Percentiles rank a stretch among this genome's conserved stretches.
phyloP scores from a whole-genome alignment of 116 monocot genomes.

The Trichopus zeylanicus region DNA sequence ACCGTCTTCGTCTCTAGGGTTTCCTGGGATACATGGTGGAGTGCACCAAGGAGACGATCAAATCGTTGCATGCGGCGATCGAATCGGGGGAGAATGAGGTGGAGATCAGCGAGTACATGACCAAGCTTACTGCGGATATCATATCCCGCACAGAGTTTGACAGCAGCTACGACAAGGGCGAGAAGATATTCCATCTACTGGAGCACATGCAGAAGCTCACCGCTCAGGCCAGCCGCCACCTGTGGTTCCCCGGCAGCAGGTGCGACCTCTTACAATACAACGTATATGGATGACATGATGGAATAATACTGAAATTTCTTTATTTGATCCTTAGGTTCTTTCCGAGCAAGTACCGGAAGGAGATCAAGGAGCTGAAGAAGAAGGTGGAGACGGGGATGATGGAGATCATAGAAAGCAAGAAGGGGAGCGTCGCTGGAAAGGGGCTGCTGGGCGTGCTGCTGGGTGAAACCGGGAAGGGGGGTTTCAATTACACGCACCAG shows the following conservation, averaged over 20 bases:
- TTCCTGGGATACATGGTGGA: constrained; percentile 74
- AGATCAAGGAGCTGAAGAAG: constrained; percentile 61
- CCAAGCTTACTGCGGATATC: constrained; percentile 66
- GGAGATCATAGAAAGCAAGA: constrained; percentile 74
- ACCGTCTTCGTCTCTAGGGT: no score
- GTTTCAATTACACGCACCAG: constrained; percentile 36
- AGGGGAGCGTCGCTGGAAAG: constrained; percentile 47
- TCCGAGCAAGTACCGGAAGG: constrained; percentile 74
- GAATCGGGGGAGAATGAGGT: constrained; percentile 31
- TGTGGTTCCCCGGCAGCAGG: constrained; percentile 87
- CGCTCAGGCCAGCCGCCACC: constrained; percentile 65
- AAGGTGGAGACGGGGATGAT: constrained; percentile 64
- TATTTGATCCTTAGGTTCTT: constrained; percentile 41
- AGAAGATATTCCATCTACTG: constrained; percentile 58
- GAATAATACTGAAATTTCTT: no score
- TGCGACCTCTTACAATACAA: constrained; percentile 1
- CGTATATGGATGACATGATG: no score
- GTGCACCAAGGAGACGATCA: constrained; percentile 55
- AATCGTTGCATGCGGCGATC: constrained; percentile 20
- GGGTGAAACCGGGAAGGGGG: constrained; percentile 31
- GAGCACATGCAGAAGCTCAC: constrained; percentile 61
- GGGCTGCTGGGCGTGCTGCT: constrained; percentile 63
- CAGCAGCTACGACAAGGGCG: constrained; percentile 80
- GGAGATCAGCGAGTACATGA: constrained; percentile 75
- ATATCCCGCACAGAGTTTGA: constrained; percentile 78